Base-by-base conservation (phyloP, 2,329 filamentous ascomycete species). In the Beauveria rudraprayagi region DNA sequence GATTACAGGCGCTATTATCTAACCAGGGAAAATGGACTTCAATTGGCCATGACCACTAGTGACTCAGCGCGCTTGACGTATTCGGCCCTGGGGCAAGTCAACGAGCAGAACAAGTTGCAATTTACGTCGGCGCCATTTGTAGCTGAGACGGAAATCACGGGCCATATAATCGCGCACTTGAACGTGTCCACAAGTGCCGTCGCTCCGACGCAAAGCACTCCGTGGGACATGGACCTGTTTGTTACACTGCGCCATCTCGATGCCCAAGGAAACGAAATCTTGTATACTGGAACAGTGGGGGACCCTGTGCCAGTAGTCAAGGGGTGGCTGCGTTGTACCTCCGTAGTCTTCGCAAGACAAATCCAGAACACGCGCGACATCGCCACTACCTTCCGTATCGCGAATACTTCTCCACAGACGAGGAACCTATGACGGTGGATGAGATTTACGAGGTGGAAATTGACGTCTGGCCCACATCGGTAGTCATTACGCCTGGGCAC, bases 121-220 rank as follows among this genome's bases (percentile, higher is more conserved):
- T 90, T 90, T 69, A 76, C 73, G 1, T 87, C 82, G 0, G 61
- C 75, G 0, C 73, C 83, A 0, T 88, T 90, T 61, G 76, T 80
- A n/a, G 63, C 75, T 7, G 85, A 90, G 66, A 87, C 82, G 0
- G 88, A 90, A 67, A 83, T 91, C 59, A 90, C 88, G 0, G 88
- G 88, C 0, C 85, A 90, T 67, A 75, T 89, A 30, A 76, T 83
- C 0, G 85, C 85, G 0, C 86, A 84, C 64, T 75, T 91, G 4
- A 83, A 85, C 63, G 81, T 89, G 0, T 88, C 86, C 0, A 72
- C 87, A 3, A 85, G 81, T 0, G 46, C 46, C 16, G 73, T 86
- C 65, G 83, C 76, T 70, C 82, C 70, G 70, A 75, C 30, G 0
- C 68, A 66, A 0, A 65, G 66, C 1, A 71, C 68, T 1, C 69